phyloP scores from a whole-genome alignment of 208 protist genomes.

The Jaenimonas drosophilae region DNA sequence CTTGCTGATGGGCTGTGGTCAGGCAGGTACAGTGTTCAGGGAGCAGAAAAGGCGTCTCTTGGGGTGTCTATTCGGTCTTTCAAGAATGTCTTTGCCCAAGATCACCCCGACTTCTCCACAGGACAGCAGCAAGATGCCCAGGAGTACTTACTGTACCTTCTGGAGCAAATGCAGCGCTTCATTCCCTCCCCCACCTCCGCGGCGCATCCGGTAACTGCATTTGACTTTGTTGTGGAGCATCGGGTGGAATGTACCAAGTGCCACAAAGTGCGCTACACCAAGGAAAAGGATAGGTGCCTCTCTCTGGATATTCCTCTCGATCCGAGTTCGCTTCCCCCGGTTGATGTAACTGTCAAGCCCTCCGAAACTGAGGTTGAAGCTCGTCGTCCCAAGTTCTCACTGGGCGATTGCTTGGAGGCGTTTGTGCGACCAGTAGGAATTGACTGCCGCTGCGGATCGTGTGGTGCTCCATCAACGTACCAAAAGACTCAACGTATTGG shows the following conservation, averaged over 20 bases:
- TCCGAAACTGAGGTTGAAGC: slow-evolving; percentile 29
- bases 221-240: slow-evolving; percentile 84
- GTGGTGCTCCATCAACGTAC: slow-evolving; percentile 32
- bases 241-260: slow-evolving; percentile 81
- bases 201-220: slow-evolving; percentile 30
- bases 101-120: slow-evolving; percentile 94
- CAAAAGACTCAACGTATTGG: slow-evolving; percentile 33
- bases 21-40: slow-evolving; percentile 84
- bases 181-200: background rate
- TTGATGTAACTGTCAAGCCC: slow-evolving; percentile 18
- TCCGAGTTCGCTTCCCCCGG: slow-evolving; percentile 6
- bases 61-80: slow-evolving; percentile 90
- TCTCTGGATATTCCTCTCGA: slow-evolving; percentile 84
- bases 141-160: slow-evolving; percentile 92
- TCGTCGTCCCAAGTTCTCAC: slow-evolving; percentile 32
- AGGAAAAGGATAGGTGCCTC: slow-evolving; percentile 76
- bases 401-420: slow-evolving; percentile 53
- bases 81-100: slow-evolving; percentile 90
- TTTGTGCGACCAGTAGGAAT: slow-evolving; percentile 22
- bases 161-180: slow-evolving; percentile 58
- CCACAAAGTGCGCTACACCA: slow-evolving; percentile 83
- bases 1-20: slow-evolving; percentile 86
- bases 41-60: slow-evolving; percentile 21
- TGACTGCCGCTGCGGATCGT: slow-evolving; percentile 65
- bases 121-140: slow-evolving; percentile 94